Evolutionary conservation across 1,284 basidiomycete species (phyloP), one percentile per base, ranked within the genome.

Genomic region (Fomitopsis schrenkii): DNA sequence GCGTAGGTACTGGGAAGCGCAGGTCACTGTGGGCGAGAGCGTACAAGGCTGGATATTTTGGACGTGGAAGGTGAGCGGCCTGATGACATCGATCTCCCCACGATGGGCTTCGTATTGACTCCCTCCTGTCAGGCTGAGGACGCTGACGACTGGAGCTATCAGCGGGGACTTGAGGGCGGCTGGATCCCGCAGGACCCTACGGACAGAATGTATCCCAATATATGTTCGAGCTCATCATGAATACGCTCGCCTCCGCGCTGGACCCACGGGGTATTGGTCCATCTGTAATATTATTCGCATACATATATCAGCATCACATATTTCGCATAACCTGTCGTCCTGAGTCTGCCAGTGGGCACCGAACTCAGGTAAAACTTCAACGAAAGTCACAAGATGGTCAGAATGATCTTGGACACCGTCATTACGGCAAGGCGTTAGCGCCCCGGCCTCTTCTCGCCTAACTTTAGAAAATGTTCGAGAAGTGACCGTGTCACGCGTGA

Each of bases 21-120:
- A 95, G 73, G 80, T 84, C 36, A 79, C 83, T 55, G 78, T 87
- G 57, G 86, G 85, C 5, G 88, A 90, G 73, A 77, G 74, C 19
- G 78, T 85, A 8, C 82, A 85, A 57, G 91, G 91, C n/a, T 93
- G 90, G 90, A 78, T 90, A n/a, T 90, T 82, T 71, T 93, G 91
- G 91, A 85, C 90, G 12, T 93, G 90, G 90, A 91, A 91, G 83
- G 88, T 85, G 55, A 40, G 77, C 67, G 7, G 19, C 57, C 61
- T 28, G 41, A 55, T 50, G 42, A 57, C 48, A 40, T 52, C 22
- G 42, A n/a, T 63, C 12, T 54, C 50, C 61, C 19, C 55, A 56
- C 48, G 48, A 50, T 12, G 15, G 30, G 7, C 12, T 55, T 26
- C 17, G 50, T 36, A 15, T 61, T 40, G 36, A 53, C 57, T 22